These are phyloP conservation scores for Aspergillus cristatus DNA, from an alignment of 495 filamentous ascomycete genomes.

Conservation along the genomic window DNA sequence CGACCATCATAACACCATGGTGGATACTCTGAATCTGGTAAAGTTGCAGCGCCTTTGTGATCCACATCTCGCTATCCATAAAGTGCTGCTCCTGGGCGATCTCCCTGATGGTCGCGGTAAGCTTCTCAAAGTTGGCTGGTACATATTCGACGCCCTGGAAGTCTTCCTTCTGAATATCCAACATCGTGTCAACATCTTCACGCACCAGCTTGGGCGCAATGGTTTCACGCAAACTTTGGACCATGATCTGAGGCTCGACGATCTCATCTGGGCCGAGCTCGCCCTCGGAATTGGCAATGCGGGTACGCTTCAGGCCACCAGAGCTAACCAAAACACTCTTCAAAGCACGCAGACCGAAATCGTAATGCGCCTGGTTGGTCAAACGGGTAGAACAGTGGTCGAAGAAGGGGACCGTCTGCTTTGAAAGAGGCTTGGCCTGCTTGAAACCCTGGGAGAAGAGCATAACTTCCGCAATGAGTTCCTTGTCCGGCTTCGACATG, in stretches of 20 bases:
- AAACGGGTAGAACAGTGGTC: slow-evolving; percentile 71
- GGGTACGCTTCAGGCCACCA: slow-evolving; percentile 83
- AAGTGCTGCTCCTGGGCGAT: slow-evolving; percentile 75
- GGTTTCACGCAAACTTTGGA: slow-evolving; percentile 96
- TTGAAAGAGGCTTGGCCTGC: slow-evolving; percentile 84
- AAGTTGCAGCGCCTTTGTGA: slow-evolving; percentile 90
- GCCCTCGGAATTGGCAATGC: slow-evolving; percentile 50
- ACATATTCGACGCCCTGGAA: slow-evolving; percentile 93
- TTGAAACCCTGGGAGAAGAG: slow-evolving; percentile 98
- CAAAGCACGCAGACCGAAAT: slow-evolving; percentile 92
- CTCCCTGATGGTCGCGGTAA: slow-evolving; percentile 71
- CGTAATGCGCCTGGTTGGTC: slow-evolving; percentile 97
- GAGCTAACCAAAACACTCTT: slow-evolving; percentile 98
- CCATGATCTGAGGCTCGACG: slow-evolving; percentile 95
- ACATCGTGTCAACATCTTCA: slow-evolving; percentile 81
- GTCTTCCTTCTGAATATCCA: slow-evolving; percentile 68
- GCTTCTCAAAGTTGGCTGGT: slow-evolving; percentile 69
- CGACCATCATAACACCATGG: slow-evolving; percentile 99
- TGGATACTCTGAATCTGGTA: slow-evolving; percentile 97
- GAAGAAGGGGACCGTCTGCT: slow-evolving; percentile 95
- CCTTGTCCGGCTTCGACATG: slow-evolving; percentile 99
- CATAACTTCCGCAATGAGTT: slow-evolving; percentile 99
- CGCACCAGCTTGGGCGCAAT: slow-evolving; percentile 95
- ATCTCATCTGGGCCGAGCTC: slow-evolving; percentile 58
- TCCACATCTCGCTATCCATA: slow-evolving; percentile 87